Evolutionary conservation across 805 yeast genomes (phyloP).

Genomic region (Phaffomyces antillensis): DNA sequence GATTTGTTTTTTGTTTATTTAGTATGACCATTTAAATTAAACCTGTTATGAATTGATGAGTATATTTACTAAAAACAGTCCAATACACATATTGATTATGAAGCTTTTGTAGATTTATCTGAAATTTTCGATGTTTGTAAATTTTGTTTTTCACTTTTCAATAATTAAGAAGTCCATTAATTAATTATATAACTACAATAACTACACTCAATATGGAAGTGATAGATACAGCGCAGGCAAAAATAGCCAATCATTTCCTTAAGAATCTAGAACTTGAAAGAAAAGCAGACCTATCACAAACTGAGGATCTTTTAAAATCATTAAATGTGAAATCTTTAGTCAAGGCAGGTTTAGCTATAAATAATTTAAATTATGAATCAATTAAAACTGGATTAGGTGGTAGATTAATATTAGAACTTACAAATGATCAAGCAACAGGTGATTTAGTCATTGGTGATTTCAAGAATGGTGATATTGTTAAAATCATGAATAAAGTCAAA

Average conservation of each 20-base stretch:
- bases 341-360: slow-evolving; percentile 64
- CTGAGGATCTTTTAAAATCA: slow-evolving; percentile 32
- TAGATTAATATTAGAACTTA: slow-evolving; percentile 56
- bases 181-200: neutral
- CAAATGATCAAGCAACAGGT: slow-evolving; percentile 41
- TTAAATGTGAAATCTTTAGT: slow-evolving; percentile 62
- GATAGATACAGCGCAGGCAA: neutral
- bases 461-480: slow-evolving; percentile 72
- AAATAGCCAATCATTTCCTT: slow-evolving; percentile 14
- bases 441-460: slow-evolving; percentile 43
- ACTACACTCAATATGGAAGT: neutral
- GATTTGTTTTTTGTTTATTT: neutral
- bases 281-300: slow-evolving; percentile 19
- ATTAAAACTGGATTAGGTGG: slow-evolving; percentile 79
- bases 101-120: neutral
- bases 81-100: slow-evolving; percentile 16
- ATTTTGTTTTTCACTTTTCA: neutral
- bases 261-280: slow-evolving; percentile 14
- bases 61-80: slow-evolving; percentile 1
- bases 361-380: slow-evolving; percentile 54
- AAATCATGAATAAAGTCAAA: slow-evolving; percentile 36
- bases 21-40: slow-evolving; percentile 1
- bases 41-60: slow-evolving; percentile 7
- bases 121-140: neutral
- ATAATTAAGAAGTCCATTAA: too few relatives aligned